A percentile compares a stretch with the other conserved stretches of the same genome.
Evolutionary conservation across 2,329 filamentous ascomycete species (phyloP).

Genomic region (Exophiala bonariae): DNA sequence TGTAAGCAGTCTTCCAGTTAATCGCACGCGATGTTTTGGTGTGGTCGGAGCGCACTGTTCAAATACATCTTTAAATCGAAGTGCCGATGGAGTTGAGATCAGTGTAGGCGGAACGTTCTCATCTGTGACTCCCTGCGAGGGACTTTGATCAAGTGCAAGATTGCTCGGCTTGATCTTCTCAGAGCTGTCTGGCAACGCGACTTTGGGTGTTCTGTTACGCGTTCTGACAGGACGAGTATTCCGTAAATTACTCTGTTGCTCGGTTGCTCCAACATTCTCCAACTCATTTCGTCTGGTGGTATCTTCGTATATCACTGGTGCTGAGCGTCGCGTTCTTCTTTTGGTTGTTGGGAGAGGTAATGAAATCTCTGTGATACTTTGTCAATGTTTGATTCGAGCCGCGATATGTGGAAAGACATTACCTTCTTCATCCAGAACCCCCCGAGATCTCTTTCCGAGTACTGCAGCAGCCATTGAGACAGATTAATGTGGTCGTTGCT

Average conservation of each 20-base stretch:
- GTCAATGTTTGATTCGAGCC: conserved; percentile 5
- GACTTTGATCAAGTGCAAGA: not conserved
- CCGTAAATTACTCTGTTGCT: conserved; percentile 16
- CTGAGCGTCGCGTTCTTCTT: conserved; percentile 47
- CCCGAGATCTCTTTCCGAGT: conserved; percentile 46
- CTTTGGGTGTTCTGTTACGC: conserved; percentile 49
- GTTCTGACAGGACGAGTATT: conserved; percentile 36
- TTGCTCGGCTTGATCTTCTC: conserved; percentile 30
- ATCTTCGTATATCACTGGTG: conserved; percentile 42
- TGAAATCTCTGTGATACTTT: conserved; percentile 15
- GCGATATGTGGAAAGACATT: conserved; percentile 13
- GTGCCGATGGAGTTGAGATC: conserved; percentile 54
- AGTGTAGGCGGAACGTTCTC: conserved; percentile 42
- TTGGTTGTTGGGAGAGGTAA: conserved; percentile 33
- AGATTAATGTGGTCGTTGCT: conserved; percentile 39
- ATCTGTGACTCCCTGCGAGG: conserved; percentile 47
- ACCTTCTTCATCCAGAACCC: conserved; percentile 41
- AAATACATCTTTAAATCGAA: conserved; percentile 77
- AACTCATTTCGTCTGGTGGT: conserved; percentile 23
- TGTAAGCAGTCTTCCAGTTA: conserved; percentile 72
- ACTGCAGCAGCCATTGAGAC: conserved; percentile 31
- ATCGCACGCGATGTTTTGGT: conserved; percentile 79
- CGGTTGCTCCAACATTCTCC: conserved; percentile 5
- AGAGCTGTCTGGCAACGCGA: conserved; percentile 33
- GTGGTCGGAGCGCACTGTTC: conserved; percentile 70